Evolutionary conservation across 352 stramenopile species (phyloP).

Genomic region (Thraustochytrium sp.): DNA sequence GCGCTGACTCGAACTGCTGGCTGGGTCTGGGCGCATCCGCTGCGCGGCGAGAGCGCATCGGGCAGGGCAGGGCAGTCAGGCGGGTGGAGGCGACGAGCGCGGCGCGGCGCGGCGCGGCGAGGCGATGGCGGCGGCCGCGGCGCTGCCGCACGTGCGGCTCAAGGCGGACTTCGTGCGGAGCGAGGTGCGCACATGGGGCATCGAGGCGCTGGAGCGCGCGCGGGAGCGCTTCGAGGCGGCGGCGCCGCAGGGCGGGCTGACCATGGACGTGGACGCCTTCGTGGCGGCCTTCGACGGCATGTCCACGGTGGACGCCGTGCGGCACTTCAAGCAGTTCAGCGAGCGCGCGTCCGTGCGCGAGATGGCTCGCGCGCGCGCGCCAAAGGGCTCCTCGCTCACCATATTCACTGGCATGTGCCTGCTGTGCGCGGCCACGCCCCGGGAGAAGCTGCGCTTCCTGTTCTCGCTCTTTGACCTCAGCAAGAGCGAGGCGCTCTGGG

Average conservation of each 20-base stretch:
- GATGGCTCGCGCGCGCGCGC: not conserved
- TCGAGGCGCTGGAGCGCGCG: not conserved
- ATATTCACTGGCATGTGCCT: conserved; percentile 38
- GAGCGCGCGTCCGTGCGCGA: conserved; percentile 9
- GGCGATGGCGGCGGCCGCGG: too few relatives aligned
- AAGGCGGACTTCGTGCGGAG: conserved; percentile 7
- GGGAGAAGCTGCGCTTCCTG: conserved; percentile 28
- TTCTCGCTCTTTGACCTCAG: conserved; percentile 32
- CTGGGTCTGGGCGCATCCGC: too few relatives aligned
- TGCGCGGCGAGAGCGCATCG: too few relatives aligned
- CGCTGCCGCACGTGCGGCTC: not conserved
- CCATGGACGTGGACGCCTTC: conserved; percentile 17
- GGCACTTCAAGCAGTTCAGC: conserved; percentile 37
- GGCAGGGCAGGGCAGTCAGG: not conserved
- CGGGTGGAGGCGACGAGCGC: too few relatives aligned
- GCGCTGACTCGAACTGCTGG: too few relatives aligned
- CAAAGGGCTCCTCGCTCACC: conserved; percentile 1
- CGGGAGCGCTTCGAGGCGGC: not conserved
- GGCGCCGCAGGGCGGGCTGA: not conserved
- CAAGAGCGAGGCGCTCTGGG: not conserved
- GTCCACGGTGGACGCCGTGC: not conserved
- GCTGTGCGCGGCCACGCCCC: not conserved
- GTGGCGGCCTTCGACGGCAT: not conserved
- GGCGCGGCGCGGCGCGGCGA: too few relatives aligned
- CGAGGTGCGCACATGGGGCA: not conserved